phyloP scores from a whole-genome alignment of 2,329 filamentous ascomycete genomes.

The Paraphaeosphaeria minitans region DNA sequence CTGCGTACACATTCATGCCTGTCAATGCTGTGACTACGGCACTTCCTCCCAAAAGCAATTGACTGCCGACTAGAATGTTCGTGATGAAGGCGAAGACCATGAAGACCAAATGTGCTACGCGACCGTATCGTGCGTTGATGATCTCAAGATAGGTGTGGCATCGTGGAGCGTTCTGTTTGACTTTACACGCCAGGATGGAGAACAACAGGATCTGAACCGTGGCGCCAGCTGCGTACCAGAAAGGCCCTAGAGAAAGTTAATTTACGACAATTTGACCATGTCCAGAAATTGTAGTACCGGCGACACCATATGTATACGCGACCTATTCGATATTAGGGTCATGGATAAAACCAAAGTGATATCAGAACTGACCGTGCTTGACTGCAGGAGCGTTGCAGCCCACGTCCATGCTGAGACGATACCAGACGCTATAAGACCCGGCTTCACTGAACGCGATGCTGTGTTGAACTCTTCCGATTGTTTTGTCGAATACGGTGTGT shows the following conservation, averaged over 20 bases:
- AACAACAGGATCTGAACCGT: slow-evolving; percentile 54
- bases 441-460: slow-evolving; percentile 51
- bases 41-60: slow-evolving; percentile 51
- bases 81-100: slow-evolving; percentile 51
- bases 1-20: slow-evolving; percentile 53
- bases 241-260: slow-evolving; percentile 15
- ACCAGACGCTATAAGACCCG: slow-evolving; percentile 54
- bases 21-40: slow-evolving; percentile 52
- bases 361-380: slow-evolving; percentile 24
- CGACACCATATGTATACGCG: slow-evolving; percentile 38
- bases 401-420: slow-evolving; percentile 59
- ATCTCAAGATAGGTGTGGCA: slow-evolving; percentile 52
- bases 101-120: slow-evolving; percentile 46
- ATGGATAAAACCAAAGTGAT: not conserved
- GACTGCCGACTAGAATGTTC: slow-evolving; percentile 52
- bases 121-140: slow-evolving; percentile 48
- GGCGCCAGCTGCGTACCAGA: slow-evolving; percentile 51
- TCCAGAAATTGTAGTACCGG: slow-evolving; percentile 14
- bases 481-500: slow-evolving; percentile 47
- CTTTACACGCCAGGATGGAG: slow-evolving; percentile 51
- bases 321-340: slow-evolving; percentile 4
- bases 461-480: slow-evolving; percentile 57
- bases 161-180: slow-evolving; percentile 49
- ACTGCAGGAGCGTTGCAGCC: slow-evolving; percentile 49
- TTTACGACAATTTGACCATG: too few species aligned